Conservation (phyloP, 2,329 filamentous ascomycete species). For the Achaetomium macrosporum region DNA sequence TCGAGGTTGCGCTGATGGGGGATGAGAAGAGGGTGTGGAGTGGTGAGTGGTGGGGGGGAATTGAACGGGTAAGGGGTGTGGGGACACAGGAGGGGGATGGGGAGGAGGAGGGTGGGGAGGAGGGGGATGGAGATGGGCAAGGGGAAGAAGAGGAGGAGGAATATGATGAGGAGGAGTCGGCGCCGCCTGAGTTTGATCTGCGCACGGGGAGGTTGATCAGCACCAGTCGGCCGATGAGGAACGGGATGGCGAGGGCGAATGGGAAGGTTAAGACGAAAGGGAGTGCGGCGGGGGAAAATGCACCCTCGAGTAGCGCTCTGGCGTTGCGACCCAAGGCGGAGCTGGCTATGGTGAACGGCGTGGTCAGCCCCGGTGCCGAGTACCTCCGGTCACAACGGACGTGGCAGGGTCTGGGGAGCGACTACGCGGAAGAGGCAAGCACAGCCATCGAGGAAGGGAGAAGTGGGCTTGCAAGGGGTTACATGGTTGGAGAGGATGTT, state of each 20-base stretch:
- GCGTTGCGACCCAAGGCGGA: conserved; percentile 55
- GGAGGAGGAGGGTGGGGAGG: conserved; percentile 23
- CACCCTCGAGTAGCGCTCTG: conserved; percentile 40
- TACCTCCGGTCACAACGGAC: conserved; percentile 75
- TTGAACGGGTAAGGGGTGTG: conserved; percentile 53
- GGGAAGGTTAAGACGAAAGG: conserved; percentile 21
- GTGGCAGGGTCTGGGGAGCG: conserved; percentile 87
- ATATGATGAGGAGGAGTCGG: conserved; percentile 61
- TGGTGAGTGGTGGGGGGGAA: conserved; percentile 82
- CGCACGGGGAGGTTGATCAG: conserved; percentile 79
- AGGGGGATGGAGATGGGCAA: conserved; percentile 20
- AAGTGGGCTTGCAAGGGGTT: conserved; percentile 82
- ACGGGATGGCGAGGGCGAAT: conserved; percentile 32
- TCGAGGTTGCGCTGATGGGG: conserved; percentile 67
- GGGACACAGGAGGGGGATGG: conserved; percentile 14
- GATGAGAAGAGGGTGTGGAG: conserved; percentile 80
- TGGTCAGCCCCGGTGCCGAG: conserved; percentile 87
- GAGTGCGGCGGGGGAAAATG: conserved; percentile 9
- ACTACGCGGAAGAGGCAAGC: conserved; percentile 61
- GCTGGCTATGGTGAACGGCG: conserved; percentile 73
- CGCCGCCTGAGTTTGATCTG: conserved; percentile 86
- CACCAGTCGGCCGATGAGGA: conserved; percentile 67
- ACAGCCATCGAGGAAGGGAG: conserved; percentile 77
- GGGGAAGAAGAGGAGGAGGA: conserved; percentile 38
- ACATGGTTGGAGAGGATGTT: conserved; percentile 56